Percentiles rank a stretch among this genome's conserved stretches.
Evolutionary conservation across 768 basidiomycete species (phyloP).

Genomic region (Suillus spraguei): DNA sequence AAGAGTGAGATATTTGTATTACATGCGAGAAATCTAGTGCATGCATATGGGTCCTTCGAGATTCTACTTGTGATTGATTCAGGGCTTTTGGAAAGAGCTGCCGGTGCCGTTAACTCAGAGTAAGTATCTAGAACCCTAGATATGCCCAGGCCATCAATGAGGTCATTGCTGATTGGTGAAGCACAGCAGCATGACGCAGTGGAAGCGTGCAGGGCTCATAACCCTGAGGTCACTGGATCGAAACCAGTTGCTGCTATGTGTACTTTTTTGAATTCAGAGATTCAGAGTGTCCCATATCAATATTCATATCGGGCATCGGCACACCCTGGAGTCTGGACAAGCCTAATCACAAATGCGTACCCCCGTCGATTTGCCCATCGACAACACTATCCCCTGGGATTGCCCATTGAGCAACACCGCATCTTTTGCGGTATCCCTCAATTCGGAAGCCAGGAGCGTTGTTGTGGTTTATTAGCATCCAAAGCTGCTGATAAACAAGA

Average conservation of each 20-base stretch:
- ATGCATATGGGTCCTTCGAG: neutral
- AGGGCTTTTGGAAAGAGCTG: neutral
- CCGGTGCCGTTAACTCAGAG: neutral
- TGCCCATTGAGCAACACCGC: too few relatives aligned
- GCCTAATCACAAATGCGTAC: too few relatives aligned
- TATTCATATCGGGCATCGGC: too few relatives aligned
- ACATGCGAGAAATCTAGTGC: neutral
- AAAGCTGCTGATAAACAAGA: constrained; percentile 1
- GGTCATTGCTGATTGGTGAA: rapidly evolving
- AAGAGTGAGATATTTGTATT: neutral
- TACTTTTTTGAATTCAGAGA: neutral
- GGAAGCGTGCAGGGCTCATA: constrained; percentile 31
- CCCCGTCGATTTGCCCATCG: too few relatives aligned
- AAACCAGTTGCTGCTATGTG: constrained; percentile 33
- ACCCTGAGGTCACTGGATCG: constrained; percentile 36
- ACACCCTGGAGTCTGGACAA: too few relatives aligned
- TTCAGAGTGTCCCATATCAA: too few relatives aligned
- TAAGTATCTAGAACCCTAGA: too few relatives aligned
- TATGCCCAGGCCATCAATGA: neutral
- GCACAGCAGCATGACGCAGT: constrained; percentile 31
- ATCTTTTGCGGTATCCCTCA: too few relatives aligned
- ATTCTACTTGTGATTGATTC: neutral
- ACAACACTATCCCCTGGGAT: too few relatives aligned
- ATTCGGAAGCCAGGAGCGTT: constrained; percentile 2
- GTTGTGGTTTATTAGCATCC: constrained; percentile 13